A percentile compares a stretch with the other conserved stretches of the same genome.
phyloP scores from a whole-genome alignment of 345 rosid species.

The Acer saccharum region DNA sequence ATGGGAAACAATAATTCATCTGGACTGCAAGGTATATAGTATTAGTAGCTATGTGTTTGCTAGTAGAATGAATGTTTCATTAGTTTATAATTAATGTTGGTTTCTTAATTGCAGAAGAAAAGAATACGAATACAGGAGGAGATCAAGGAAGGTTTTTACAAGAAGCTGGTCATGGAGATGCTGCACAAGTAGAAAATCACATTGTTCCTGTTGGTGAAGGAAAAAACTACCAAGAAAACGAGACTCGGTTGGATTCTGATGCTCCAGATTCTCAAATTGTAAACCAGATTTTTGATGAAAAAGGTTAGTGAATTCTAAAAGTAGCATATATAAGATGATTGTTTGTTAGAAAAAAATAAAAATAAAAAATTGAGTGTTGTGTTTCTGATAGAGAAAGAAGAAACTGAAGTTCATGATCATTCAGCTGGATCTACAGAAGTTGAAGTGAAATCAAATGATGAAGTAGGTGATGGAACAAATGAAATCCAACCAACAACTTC shows the following conservation, averaged over 20 bases:
- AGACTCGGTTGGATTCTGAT: slow-evolving; percentile 9
- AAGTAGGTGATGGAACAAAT: slow-evolving; percentile 11
- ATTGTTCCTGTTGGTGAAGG: slow-evolving; percentile 17
- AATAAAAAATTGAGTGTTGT: background rate
- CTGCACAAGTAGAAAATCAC: slow-evolving; percentile 24
- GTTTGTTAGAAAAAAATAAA: background rate
- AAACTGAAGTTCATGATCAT: slow-evolving; percentile 19
- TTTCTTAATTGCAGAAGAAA: slow-evolving; percentile 33
- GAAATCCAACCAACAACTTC: slow-evolving; percentile 17
- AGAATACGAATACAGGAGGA: slow-evolving; percentile 8
- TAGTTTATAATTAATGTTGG: background rate
- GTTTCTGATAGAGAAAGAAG: slow-evolving; percentile 27
- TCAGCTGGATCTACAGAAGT: slow-evolving; percentile 18
- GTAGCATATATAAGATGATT: background rate
- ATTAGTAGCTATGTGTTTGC: no score
- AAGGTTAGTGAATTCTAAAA: background rate
- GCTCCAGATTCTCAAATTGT: slow-evolving; percentile 18
- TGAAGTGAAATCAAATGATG: slow-evolving; percentile 24
- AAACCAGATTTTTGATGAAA: background rate
- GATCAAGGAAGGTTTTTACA: slow-evolving; percentile 16
- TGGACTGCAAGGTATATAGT: slow-evolving; percentile 40
- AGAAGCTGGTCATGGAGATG: slow-evolving; percentile 22
- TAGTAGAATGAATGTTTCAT: background rate
- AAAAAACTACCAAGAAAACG: slow-evolving; percentile 20
- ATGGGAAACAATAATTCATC: slow-evolving; percentile 68